Conservation (phyloP, 1,284 basidiomycete species). For the Trichosporon sp. region DNA sequence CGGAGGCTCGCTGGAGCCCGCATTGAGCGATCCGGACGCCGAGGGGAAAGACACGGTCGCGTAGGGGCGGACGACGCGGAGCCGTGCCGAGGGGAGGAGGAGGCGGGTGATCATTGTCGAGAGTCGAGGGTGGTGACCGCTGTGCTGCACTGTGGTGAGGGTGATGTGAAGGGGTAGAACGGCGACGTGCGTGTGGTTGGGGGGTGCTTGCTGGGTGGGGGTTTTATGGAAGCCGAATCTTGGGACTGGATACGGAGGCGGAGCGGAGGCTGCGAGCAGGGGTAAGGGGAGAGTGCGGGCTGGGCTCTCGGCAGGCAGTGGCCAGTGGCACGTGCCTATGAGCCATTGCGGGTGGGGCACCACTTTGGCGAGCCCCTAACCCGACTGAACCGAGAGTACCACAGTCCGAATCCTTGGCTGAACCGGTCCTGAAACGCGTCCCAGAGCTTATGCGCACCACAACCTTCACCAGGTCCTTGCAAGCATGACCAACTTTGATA, state of each 20-base stretch:
- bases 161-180: background rate
- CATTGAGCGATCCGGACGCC: slow-evolving; percentile 1
- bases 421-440: background rate
- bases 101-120: slow-evolving; percentile 15
- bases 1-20: slow-evolving; percentile 19
- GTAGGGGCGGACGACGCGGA: slow-evolving; percentile 20
- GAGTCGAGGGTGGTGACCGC: background rate
- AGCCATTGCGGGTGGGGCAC: background rate
- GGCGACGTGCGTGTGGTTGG: background rate
- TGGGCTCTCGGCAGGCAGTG: background rate
- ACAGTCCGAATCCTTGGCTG: background rate
- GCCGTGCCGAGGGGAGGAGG: slow-evolving; percentile 13
- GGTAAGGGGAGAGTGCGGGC: background rate
- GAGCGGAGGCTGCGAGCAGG: background rate
- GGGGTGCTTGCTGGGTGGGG: slow-evolving; percentile 1
- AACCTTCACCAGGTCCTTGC: background rate
- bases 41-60: slow-evolving; percentile 17
- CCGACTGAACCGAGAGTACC: slow-evolving; percentile 9
- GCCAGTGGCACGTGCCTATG: slow-evolving; percentile 16
- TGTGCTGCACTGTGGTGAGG: background rate
- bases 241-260: slow-evolving; percentile 9
- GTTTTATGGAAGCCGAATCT: slow-evolving; percentile 7
- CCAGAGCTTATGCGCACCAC: background rate
- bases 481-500: background rate
- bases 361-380: background rate